Base-by-base conservation (phyloP, 169 alveolate species). In the Eimeria acervulina region DNA sequence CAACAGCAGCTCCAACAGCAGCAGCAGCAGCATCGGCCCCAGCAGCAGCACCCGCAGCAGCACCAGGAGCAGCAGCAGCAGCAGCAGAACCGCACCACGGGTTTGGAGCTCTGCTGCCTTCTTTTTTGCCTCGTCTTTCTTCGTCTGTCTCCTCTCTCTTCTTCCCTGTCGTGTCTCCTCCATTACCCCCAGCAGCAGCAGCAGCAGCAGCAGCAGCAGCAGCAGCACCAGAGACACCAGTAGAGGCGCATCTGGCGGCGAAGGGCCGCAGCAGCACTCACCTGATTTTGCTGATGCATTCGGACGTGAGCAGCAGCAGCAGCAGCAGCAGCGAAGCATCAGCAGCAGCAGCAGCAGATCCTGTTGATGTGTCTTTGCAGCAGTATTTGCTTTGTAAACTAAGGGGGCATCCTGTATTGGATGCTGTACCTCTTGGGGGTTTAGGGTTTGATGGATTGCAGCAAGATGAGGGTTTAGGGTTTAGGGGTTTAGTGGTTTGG, bases 361-460 rank as follows among this genome's bases (percentile, higher is more conserved):
- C 38, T 70, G 44, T 70, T 2, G 38, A 13, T 28, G 44, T 31
- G 40, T 28, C 81, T 52, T 83, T 61, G 21, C 94, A 87, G 78
- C 94, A 87, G 55, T 84, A 84, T 55, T 63, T 84, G 5, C 74
- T 84, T 3, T 44, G 61, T 33, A 84, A 84, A 31, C 93, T 84
- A 26, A 51, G 51, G 47, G 93, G 93, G 44, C 93, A 84, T 78
- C 93, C 93, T 12, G 93, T 84, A 33, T 51, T 84, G 7, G 51
- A 63, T 2, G 52, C 61, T 36, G 76, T 6, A 28, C 76, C 33
- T 26, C n/a, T 63, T 7, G 76, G 76, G 33, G 76, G n/a, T 6
- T 6, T 21, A 26, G 38, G n/a, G n/a, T 42, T 55, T 31, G 52
- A 70, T 23, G 93, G 55, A 23, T 5, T 5, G 52, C 44, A 23